Conservation (phyloP, 129 eudicot genomes). For the Flaveria linearis region DNA sequence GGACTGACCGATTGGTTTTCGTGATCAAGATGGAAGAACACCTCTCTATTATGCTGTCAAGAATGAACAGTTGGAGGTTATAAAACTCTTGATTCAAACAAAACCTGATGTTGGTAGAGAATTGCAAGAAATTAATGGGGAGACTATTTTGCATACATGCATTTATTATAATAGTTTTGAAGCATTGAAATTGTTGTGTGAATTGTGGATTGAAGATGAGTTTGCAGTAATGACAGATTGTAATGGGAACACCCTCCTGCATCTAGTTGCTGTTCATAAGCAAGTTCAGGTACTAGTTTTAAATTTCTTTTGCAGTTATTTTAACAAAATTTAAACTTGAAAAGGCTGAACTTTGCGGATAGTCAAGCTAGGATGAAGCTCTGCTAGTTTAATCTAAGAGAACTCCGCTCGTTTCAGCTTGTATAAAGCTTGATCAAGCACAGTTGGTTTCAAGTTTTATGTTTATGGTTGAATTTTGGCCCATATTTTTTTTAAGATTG, state of each 20-base stretch:
- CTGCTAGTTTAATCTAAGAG: no score
- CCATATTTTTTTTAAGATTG: no score
- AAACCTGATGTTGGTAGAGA: not conserved
- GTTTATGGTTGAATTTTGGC: not conserved
- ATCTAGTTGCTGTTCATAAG: not conserved
- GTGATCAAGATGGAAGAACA: constrained; percentile 30
- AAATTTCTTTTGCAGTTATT: no score
- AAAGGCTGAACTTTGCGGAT: no score
- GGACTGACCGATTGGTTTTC: constrained; percentile 11
- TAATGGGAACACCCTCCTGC: constrained; percentile 32
- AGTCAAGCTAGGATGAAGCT: no score
- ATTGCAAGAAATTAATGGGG: constrained; percentile 5
- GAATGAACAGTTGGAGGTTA: constrained; percentile 26
- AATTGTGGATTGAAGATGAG: constrained; percentile 27
- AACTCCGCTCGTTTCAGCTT: no score
- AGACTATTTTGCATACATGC: constrained; percentile 27
- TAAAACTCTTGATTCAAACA: not conserved
- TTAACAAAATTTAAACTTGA: no score
- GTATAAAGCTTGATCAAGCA: not conserved
- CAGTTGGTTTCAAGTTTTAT: not conserved
- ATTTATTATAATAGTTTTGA: constrained; percentile 24
- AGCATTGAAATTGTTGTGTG: constrained; percentile 24
- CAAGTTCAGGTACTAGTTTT: not conserved
- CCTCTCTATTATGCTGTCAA: constrained; percentile 26
- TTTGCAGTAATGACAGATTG: constrained; percentile 9